A percentile compares a stretch with the other conserved stretches of the same genome.
Conservation (phyloP, 2,329 filamentous ascomycete species). For the Nannizzia gypsea region DNA sequence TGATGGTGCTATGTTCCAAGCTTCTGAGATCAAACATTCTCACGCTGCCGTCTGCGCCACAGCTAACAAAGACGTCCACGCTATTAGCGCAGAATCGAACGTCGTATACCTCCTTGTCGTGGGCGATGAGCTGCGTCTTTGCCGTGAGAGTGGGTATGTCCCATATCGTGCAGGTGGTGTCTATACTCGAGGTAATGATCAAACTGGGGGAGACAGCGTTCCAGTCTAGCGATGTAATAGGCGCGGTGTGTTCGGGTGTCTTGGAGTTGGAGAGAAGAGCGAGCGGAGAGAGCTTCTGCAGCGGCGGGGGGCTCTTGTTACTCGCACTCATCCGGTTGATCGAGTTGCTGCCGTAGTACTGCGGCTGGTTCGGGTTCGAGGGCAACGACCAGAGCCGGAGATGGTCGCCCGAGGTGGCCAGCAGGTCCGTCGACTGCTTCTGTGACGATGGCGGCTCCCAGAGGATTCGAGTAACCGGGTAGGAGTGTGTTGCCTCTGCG, state of each 20-base stretch:
- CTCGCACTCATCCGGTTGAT: constrained; percentile 55
- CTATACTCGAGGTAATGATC: constrained; percentile 97
- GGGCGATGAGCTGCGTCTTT: constrained; percentile 95
- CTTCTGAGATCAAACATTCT: constrained; percentile 97
- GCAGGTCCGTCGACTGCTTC: constrained; percentile 87
- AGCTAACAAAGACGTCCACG: constrained; percentile 97
- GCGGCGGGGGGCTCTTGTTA: constrained; percentile 38
- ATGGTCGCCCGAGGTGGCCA: constrained; percentile 92
- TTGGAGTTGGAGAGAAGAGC: constrained; percentile 95
- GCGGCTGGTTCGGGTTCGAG: constrained; percentile 39
- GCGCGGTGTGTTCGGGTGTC: constrained; percentile 93
- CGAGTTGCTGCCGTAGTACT: constrained; percentile 51
- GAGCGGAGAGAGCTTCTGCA: constrained; percentile 77
- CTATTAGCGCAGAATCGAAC: constrained; percentile 96
- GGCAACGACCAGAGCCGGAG: constrained; percentile 88
- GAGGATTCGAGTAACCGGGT: constrained; percentile 85
- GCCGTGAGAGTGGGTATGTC: constrained; percentile 95
- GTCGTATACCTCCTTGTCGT: constrained; percentile 98
- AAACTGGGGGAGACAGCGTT: constrained; percentile 93
- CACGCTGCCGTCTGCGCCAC: constrained; percentile 92
- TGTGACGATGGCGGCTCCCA: constrained; percentile 94
- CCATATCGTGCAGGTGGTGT: constrained; percentile 99
- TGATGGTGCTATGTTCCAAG: constrained; percentile 95
- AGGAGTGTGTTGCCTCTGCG: constrained; percentile 93
- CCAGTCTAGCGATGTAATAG: constrained; percentile 93